phyloP scores from a whole-genome alignment of 257 asterid genomes.

The Solanum virginianum region DNA sequence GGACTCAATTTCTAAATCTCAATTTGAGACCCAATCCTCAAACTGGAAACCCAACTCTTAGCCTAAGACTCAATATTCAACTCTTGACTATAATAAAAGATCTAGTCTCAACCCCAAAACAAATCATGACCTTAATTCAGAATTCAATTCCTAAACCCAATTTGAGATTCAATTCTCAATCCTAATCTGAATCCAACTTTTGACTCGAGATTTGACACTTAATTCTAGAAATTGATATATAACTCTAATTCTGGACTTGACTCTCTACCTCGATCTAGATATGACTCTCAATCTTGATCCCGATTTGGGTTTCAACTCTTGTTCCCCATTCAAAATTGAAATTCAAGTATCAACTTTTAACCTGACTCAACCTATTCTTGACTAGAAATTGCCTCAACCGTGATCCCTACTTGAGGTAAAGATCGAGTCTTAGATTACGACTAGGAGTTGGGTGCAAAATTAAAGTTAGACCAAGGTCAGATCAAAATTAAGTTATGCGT shows the following conservation, averaged over 20 bases:
- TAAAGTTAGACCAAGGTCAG: neutral
- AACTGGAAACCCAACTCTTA: neutral
- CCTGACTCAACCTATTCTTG: neutral
- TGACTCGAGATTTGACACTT: no score
- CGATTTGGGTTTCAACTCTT: neutral
- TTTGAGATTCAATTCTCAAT: neutral
- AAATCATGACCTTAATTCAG: neutral
- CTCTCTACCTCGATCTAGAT: neutral
- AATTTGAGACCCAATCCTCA: neutral
- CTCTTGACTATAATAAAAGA: neutral
- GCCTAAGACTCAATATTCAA: neutral
- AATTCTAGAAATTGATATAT: no score
- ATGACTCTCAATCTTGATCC: accelerated
- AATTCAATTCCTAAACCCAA: neutral
- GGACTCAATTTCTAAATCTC: no score
- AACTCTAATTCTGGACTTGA: neutral
- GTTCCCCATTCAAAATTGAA: neutral
- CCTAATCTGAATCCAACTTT: accelerated
- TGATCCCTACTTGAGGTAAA: neutral
- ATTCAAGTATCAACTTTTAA: neutral
- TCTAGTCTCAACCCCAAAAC: neutral
- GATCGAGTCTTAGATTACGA: neutral
- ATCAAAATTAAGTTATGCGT: neutral
- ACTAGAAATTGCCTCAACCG: neutral
- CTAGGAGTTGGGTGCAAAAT: neutral